Base-by-base conservation (phyloP, 2,329 filamentous ascomycete species). In the Penicillium capsulatum region DNA sequence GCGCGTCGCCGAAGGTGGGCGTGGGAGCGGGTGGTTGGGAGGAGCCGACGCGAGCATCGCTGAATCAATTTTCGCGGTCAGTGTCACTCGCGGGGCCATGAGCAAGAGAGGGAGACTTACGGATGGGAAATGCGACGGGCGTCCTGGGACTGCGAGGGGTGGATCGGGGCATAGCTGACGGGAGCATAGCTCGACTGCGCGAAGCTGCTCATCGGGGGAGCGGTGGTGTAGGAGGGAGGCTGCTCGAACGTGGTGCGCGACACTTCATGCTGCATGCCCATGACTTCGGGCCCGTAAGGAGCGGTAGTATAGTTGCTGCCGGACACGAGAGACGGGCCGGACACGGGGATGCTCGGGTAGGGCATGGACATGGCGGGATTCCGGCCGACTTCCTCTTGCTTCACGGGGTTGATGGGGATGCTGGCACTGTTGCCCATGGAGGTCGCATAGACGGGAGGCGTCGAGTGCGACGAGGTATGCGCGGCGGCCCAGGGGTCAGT, bases 401-500 rank as follows among this genome's bases (percentile, higher is more conserved):
- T 78, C 47, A 75, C 66, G 56, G 79, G 71, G 55, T 77, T 75
- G 55, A 82, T 67, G 52, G 72, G 40, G 22, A 55, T 72, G 55
- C 83, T 69, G 53, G 74, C 71, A 51, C 74, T 77, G 54, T 80
- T 73, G 50, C 74, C 74, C 63, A 86, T 68, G 60, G 83, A 69
- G 63, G 81, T 71, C 64, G 73, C 56, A 59, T 67, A 69, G 29
- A 63, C 74, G 60, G 74, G 83, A 77, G 75, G 90, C 68, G 74
- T 73, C 67, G 70, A 80, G 73, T 70, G 76, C 63, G 68, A 75
- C 45, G 60, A 72, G 57, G 63, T 74, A 60, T 67, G 65, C 50
- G 73, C 69, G 75, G 86, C 77, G 33, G 73, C 74, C 90, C 90
- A 96, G 29, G 89, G 89, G 66, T 96, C 92, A 59, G 84, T 89